Evolutionary conservation across 73 alveolate genomes (phyloP), one percentile per base, ranked within the genome.

Genomic region (Blepharisma stoltei): DNA sequence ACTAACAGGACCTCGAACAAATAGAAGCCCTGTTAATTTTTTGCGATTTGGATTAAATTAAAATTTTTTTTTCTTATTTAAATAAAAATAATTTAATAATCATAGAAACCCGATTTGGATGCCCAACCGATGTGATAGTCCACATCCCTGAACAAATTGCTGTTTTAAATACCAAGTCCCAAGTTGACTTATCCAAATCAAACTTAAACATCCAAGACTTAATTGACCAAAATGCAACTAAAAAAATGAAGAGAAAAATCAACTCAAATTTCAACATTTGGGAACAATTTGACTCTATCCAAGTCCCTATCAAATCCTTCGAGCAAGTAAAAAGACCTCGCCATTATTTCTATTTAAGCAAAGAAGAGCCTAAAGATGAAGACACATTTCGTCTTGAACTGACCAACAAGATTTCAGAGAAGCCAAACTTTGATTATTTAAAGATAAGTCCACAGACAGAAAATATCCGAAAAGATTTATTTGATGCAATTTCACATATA

Each of bases 41-140:
- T 32, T 32, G 41, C 41, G 41, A 32, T 32, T 32, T 18, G 73
- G 73, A 18, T 60, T n/a, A n/a, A n/a, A n/a, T n/a, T n/a, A n/a
- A n/a, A n/a, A n/a, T n/a, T n/a, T n/a, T n/a, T n/a, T n/a, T n/a
- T n/a, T n/a, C n/a, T n/a, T n/a, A n/a, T n/a, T n/a, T n/a, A n/a
- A n/a, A n/a, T n/a, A n/a, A n/a, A n/a, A n/a, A n/a, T n/a, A n/a
- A n/a, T n/a, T n/a, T n/a, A n/a, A n/a, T n/a, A n/a, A n/a, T n/a
- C n/a, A n/a, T n/a, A n/a, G n/a, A n/a, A n/a, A n/a, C n/a, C n/a
- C n/a, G 71, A 55, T 8, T 55, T 18, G 73, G 73, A 18, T 60
- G 73, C 23, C 73, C 73, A 25, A 60, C 73, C 46, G 73, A 60
- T 8, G 45, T 60, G 48, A n/a, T 60, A 20, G 46, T 60, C 46